Conservation (phyloP, 202 grass and related monocot genomes). For the Brachypodium distachyon region DNA sequence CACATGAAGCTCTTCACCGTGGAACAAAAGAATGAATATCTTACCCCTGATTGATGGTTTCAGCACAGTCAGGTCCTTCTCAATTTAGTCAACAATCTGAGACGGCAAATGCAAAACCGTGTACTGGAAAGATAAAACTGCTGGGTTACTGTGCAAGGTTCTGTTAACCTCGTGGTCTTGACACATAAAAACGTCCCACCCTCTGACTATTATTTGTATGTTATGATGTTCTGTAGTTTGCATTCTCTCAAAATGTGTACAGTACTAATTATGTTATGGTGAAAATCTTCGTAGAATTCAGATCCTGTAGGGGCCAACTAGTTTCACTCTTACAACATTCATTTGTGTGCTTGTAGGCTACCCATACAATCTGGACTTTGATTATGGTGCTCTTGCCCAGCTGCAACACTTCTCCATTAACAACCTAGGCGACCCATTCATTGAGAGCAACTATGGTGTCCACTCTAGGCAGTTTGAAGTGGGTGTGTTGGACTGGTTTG, state of each 20-base stretch:
- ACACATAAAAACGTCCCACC: neutral
- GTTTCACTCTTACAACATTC: neutral
- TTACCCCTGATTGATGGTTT: too few species aligned
- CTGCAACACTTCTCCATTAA: conserved; percentile 56
- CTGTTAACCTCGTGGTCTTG: neutral
- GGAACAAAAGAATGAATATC: neutral
- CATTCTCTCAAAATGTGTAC: neutral
- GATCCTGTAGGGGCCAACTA: neutral
- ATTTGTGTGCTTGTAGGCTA: conserved; percentile 31
- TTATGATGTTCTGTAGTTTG: neutral
- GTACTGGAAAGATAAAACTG: neutral
- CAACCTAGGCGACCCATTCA: conserved; percentile 62
- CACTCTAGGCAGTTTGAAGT: conserved; percentile 70
- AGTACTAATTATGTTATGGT: too few species aligned
- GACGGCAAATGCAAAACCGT: neutral
- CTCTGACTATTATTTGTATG: neutral
- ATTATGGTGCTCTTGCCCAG: conserved; percentile 48
- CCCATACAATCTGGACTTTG: conserved; percentile 59
- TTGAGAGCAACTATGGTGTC: conserved; percentile 68
- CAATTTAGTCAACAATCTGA: neutral
- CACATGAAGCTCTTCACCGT: too few species aligned
- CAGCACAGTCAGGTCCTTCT: neutral
- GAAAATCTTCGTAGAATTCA: too few species aligned
- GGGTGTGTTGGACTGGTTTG: conserved; percentile 57
- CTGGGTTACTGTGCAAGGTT: neutral